Percentiles rank a stretch among this genome's conserved stretches.
Conservation (phyloP, 2,329 filamentous ascomycete species). For the Lecanoromycetidae sp. region DNA sequence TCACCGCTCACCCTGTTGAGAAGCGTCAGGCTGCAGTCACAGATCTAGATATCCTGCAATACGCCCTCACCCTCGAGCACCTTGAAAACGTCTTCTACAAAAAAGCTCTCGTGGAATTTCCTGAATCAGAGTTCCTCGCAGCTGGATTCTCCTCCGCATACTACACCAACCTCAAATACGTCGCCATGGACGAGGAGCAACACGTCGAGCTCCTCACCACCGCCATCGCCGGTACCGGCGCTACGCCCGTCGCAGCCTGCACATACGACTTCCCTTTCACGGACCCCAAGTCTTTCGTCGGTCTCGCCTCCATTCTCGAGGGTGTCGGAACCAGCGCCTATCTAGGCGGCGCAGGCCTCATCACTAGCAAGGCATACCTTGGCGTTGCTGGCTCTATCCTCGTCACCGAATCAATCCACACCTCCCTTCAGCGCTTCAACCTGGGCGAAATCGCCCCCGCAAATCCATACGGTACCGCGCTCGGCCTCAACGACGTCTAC, state of each 20-base stretch:
- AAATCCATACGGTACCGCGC: slow-evolving; percentile 45
- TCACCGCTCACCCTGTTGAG: neutral
- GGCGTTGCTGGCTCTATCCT: slow-evolving; percentile 48
- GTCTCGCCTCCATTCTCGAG: slow-evolving; percentile 40
- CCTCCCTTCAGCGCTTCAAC: slow-evolving; percentile 44
- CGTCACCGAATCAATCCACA: slow-evolving; percentile 50
- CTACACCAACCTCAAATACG: slow-evolving; percentile 44
- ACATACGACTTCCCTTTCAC: slow-evolving; percentile 41
- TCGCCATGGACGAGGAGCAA: slow-evolving; percentile 42
- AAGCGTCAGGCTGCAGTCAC: slow-evolving; percentile 1
- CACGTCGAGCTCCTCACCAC: slow-evolving; percentile 40
- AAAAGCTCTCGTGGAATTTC: slow-evolving; percentile 44
- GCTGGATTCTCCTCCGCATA: slow-evolving; percentile 39
- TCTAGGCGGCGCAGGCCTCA: slow-evolving; percentile 46
- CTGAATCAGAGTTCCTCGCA: slow-evolving; percentile 35
- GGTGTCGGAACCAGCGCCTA: slow-evolving; percentile 45
- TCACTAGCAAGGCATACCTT: slow-evolving; percentile 44
- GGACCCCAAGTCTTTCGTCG: slow-evolving; percentile 36
- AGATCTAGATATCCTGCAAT: slow-evolving; percentile 11
- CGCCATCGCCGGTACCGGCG: slow-evolving; percentile 31
- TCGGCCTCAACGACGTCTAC: slow-evolving; percentile 46
- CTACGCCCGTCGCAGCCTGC: slow-evolving; percentile 39
- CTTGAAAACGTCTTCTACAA: slow-evolving; percentile 50
- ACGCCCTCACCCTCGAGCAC: slow-evolving; percentile 33
- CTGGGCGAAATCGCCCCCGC: slow-evolving; percentile 41